phyloP scores from a whole-genome alignment of 371 early-diverging fungal genomes.

The Choanephora cucurbitarum region DNA sequence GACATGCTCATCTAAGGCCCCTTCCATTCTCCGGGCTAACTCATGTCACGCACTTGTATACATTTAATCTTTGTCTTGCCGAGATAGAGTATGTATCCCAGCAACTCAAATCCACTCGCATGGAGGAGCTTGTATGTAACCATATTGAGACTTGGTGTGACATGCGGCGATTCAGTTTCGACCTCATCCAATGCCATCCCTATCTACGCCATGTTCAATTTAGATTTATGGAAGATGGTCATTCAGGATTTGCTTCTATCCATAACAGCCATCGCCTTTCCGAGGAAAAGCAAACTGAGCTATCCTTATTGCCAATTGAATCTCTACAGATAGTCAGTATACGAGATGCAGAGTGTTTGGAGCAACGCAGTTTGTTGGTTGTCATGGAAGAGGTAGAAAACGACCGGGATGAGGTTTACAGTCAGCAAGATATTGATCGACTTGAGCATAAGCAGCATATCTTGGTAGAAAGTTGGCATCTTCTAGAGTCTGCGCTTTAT shows the following conservation, averaged over 20 bases:
- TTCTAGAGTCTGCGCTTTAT: neutral
- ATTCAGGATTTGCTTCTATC: conserved; percentile 24
- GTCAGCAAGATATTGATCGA: conserved; percentile 9
- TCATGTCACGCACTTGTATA: conserved; percentile 16
- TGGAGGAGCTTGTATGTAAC: conserved; percentile 4
- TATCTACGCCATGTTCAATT: conserved; percentile 6
- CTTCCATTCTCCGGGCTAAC: conserved; percentile 9
- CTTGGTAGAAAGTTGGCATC: conserved; percentile 7
- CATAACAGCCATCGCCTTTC: conserved; percentile 1
- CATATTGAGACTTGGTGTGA: conserved; percentile 32
- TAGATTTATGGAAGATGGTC: conserved; percentile 21
- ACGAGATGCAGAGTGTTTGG: conserved; percentile 10
- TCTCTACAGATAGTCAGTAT: conserved; percentile 13
- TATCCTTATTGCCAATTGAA: neutral
- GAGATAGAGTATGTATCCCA: conserved; percentile 20
- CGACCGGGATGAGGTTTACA: conserved; percentile 9
- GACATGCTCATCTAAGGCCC: conserved; percentile 23
- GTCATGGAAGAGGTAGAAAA: conserved; percentile 15
- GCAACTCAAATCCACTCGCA: conserved; percentile 4
- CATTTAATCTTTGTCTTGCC: conserved; percentile 24
- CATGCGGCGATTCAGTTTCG: conserved; percentile 15
- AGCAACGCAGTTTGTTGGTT: conserved; percentile 12
- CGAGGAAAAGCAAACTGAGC: neutral
- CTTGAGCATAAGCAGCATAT: neutral
- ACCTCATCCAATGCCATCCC: conserved; percentile 7